Base-by-base conservation (phyloP, 2,329 filamentous ascomycete species). In the Neopestalotiopsis rosae region DNA sequence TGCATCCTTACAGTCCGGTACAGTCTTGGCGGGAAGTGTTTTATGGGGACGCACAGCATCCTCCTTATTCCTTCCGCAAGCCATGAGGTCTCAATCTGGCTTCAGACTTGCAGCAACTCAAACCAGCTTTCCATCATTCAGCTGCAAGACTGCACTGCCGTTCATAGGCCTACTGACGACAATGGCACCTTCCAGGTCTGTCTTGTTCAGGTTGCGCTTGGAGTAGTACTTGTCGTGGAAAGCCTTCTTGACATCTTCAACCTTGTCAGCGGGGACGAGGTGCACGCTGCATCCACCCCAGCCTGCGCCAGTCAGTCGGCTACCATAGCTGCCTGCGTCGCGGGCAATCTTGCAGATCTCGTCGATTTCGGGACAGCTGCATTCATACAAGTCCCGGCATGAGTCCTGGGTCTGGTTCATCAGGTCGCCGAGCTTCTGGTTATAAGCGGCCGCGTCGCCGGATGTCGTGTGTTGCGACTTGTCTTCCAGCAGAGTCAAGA, bases 261-360 rank as follows among this genome's bases (percentile, higher is more conserved):
- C 92, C 81, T 92, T 95, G 76, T 94, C 88, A 69, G 90, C 92
- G 0, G 95, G 92, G 66, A 98, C 92, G 68, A 99, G 87, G 82
- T 99, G 96, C 69, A 99, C 95, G 70, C 90, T 96, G 83, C 96
- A 98, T 2, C 96, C 96, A 71, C 96, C 96, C 96, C 96, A 99
- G 3, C 96, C 96, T 0, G 96, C 96, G 52, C 96, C 96, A 0
- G 95, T 98, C 74, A 98, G 83, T 32, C 95, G 86, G 74, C 92
- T 94, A 34, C 95, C 96, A 78, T 94, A 94, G 20, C 93, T 90
- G 2, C 96, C 96, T 0, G 93, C 93, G 17, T 84, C 86, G 34
- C 91, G 87, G 0, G 95, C 95, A 73, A 98, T 91, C 52, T 86
- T 80, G 80, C 95, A 98, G 49, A 99, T 88, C 71, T 93, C 87